Conservation (phyloP, 306 rosid genomes). For the Hippophae rhamnoides region DNA sequence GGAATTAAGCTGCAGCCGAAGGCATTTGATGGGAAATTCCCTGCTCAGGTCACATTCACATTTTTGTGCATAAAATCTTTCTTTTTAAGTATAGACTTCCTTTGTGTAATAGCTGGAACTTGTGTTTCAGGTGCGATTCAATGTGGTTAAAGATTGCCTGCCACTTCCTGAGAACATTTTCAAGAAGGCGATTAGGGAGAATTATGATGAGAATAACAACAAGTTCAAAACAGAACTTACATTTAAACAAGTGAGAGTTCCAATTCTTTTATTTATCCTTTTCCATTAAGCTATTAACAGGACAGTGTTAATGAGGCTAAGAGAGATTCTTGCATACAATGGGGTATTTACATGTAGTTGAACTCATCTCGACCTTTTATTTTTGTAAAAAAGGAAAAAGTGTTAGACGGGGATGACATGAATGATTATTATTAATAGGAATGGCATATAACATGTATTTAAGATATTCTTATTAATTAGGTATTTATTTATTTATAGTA, state of each 20-base stretch:
- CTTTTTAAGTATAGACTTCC: constrained; percentile 2
- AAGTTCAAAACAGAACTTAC: constrained; percentile 85
- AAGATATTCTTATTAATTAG: no score
- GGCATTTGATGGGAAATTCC: constrained; percentile 83
- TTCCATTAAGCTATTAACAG: not conserved
- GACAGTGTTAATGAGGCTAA: not conserved
- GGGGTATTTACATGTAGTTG: no score
- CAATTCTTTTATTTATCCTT: not conserved
- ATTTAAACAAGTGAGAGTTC: constrained; percentile 45
- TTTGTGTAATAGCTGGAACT: constrained; percentile 4
- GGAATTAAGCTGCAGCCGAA: constrained; percentile 75
- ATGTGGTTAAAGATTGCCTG: constrained; percentile 52
- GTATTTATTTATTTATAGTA: constrained; percentile 5
- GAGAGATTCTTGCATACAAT: not conserved
- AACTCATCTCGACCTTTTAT: not conserved
- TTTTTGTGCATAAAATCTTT: constrained; percentile 3
- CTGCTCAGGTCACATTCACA: constrained; percentile 64
- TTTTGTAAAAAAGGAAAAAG: not conserved
- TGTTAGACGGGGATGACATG: no score
- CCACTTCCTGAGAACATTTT: constrained; percentile 80
- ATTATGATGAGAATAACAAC: constrained; percentile 42
- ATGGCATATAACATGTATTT: no score
- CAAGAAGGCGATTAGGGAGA: constrained; percentile 74
- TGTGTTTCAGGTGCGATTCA: constrained; percentile 68
- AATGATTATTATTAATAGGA: no score